Conservation (phyloP, 768 basidiomycete species). For the Leccinum variicolor region DNA sequence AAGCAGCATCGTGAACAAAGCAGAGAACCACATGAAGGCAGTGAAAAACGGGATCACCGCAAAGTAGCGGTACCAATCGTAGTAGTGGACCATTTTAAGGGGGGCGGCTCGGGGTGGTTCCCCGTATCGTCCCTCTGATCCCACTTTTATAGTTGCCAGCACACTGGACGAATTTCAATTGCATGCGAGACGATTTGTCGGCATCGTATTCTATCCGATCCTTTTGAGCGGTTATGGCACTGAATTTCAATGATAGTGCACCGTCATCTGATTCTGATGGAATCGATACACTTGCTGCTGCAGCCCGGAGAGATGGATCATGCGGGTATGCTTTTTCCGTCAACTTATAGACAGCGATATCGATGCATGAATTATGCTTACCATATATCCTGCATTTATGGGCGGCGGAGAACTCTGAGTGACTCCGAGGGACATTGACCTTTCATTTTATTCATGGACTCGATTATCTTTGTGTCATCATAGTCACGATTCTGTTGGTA, state of each 20-base stretch:
- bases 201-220: background rate
- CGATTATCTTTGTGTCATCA: background rate
- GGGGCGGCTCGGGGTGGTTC: background rate
- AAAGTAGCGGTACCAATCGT: slow-evolving; percentile 49
- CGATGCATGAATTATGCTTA: background rate
- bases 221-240: background rate
- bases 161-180: background rate
- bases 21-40: slow-evolving; percentile 68
- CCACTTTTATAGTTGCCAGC: slow-evolving; percentile 6
- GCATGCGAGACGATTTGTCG: background rate
- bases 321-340: too few relatives aligned
- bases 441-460: background rate
- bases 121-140: background rate
- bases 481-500: background rate
- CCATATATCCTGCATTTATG: background rate
- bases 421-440: background rate
- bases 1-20: slow-evolving; percentile 65
- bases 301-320: background rate
- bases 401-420: background rate
- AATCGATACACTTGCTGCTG: background rate
- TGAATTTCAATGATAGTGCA: background rate
- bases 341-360: background rate
- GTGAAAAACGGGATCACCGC: slow-evolving; percentile 63
- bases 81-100: slow-evolving; percentile 14
- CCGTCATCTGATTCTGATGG: background rate